Percentiles rank a stretch among this genome's conserved stretches.
Conservation (phyloP, 768 basidiomycete species). For the Cyathus striatus region DNA sequence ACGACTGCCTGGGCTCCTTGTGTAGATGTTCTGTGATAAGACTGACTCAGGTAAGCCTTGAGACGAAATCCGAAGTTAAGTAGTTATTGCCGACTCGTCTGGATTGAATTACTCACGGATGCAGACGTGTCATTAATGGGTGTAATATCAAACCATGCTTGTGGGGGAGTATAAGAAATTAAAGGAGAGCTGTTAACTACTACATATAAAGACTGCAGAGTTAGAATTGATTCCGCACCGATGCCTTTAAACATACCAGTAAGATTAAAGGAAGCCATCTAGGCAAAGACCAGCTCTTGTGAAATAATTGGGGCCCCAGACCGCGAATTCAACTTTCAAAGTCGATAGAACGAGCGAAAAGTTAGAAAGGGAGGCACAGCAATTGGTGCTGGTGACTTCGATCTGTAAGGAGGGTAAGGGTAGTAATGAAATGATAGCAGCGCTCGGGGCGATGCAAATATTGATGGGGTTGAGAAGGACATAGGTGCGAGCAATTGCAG, state of each 20-base stretch:
- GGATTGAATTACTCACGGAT: conserved; percentile 33
- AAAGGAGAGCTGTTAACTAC: conserved; percentile 57
- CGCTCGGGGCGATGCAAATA: no score
- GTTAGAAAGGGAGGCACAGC: conserved; percentile 11
- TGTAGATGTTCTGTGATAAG: conserved; percentile 37
- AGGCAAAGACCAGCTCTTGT: conserved; percentile 23
- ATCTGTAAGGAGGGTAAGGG: no score
- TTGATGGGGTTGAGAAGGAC: no score
- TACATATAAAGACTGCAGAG: conserved; percentile 13
- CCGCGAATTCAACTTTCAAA: no score
- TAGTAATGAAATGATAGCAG: no score
- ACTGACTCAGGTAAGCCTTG: conserved; percentile 38
- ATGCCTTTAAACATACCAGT: conserved; percentile 33
- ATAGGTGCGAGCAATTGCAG: no score
- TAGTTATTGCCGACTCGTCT: no score
- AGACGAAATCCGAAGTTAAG: neutral
- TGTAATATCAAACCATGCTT: conserved; percentile 44
- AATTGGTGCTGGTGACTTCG: conserved; percentile 5
- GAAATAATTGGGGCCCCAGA: conserved; percentile 7
- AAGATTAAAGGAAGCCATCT: conserved; percentile 43
- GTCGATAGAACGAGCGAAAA: conserved; percentile 9
- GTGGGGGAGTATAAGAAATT: conserved; percentile 42
- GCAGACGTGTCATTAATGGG: conserved; percentile 32
- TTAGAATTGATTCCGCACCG: no score
- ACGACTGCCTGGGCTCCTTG: conserved; percentile 46